Evolutionary conservation across 148 eudicot genomes (phyloP).

Genomic region (Beta vulgaris): DNA sequence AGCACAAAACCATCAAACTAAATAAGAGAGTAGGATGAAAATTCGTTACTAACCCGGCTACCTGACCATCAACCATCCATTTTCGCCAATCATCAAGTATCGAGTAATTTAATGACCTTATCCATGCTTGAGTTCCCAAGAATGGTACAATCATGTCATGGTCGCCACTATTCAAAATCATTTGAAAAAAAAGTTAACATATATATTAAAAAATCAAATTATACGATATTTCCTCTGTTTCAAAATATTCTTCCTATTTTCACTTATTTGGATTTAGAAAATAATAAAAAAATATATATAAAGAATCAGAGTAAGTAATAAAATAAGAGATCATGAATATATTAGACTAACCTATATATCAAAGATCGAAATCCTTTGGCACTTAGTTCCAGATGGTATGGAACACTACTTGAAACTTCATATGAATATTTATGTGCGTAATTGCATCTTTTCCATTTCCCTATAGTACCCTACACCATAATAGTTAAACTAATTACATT

Average conservation of each 20-base stretch:
- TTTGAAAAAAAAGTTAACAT: not conserved
- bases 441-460: conserved; percentile 35
- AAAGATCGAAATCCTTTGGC: conserved; percentile 31
- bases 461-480: conserved; percentile 16
- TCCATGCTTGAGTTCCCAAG: conserved; percentile 40
- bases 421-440: conserved; percentile 22
- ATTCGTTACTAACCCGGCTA: conserved; percentile 42
- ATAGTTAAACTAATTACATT: not conserved
- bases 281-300: no score
- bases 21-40: no score
- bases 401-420: conserved; percentile 28
- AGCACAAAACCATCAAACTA: no score
- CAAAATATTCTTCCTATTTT: no score
- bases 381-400: conserved; percentile 33
- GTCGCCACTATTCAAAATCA: conserved; percentile 30
- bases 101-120: conserved; percentile 29
- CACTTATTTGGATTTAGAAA: no score
- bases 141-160: conserved; percentile 40
- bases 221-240: not conserved
- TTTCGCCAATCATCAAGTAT: conserved; percentile 33
- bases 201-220: not conserved
- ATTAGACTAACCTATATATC: conserved; percentile 32
- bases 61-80: conserved; percentile 34
- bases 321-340: not conserved
- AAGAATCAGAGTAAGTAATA: not conserved